Evolutionary conservation across 2,329 filamentous ascomycete genomes (phyloP).

Genomic region (Geosmithia putterillii): DNA sequence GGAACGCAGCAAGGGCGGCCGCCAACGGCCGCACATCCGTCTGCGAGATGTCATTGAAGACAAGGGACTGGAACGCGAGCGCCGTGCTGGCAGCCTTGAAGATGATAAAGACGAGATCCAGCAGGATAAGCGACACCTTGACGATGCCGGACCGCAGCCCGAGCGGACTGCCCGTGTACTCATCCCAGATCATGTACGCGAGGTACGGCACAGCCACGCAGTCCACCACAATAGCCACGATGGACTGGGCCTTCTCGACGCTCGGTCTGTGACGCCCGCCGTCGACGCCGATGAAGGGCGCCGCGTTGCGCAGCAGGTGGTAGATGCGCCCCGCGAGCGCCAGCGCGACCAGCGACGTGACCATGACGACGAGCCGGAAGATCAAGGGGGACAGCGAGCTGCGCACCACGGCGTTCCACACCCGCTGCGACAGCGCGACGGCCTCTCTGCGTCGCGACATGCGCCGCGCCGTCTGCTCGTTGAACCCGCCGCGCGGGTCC

Average conservation of each 20-base stretch:
- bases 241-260: slow-evolving; percentile 60
- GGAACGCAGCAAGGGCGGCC: slow-evolving; percentile 62
- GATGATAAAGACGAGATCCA: slow-evolving; percentile 93
- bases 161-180: slow-evolving; percentile 88
- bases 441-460: slow-evolving; percentile 15
- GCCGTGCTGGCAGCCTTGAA: slow-evolving; percentile 91
- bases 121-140: slow-evolving; percentile 79
- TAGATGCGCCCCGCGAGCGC: slow-evolving; percentile 68
- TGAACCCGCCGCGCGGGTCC: slow-evolving; percentile 18
- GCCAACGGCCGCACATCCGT: slow-evolving; percentile 37
- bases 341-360: slow-evolving; percentile 72
- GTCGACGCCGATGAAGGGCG: too few relatives aligned
- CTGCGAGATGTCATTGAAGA: slow-evolving; percentile 34
- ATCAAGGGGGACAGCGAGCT: slow-evolving; percentile 77
- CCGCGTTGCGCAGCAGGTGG: slow-evolving; percentile 36
- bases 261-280: slow-evolving; percentile 7
- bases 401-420: slow-evolving; percentile 59
- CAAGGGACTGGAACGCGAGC: slow-evolving; percentile 75
- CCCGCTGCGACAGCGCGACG: slow-evolving; percentile 33
- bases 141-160: slow-evolving; percentile 72
- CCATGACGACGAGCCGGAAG: slow-evolving; percentile 71
- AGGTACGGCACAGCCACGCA: slow-evolving; percentile 82
- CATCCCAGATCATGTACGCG: slow-evolving; percentile 88
- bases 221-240: slow-evolving; percentile 84
- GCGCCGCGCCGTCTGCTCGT: slow-evolving; percentile 12